Evolutionary conservation across 192 early-diverging fungal species (phyloP).

Genomic region (Podila epicladia): DNA sequence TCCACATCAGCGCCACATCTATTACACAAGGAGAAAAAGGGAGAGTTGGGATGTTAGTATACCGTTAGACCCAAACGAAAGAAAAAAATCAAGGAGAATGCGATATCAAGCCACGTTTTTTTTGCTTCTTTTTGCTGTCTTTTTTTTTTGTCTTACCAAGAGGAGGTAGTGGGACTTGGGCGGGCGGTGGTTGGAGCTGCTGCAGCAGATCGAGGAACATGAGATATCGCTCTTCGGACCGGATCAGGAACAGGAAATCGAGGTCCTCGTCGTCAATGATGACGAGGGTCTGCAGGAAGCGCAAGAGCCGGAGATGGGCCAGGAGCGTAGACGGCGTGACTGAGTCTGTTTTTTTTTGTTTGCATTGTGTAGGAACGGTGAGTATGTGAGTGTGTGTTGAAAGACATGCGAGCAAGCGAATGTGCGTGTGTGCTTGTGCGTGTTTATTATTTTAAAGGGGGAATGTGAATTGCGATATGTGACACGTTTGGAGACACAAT

Average conservation of each 20-base stretch:
- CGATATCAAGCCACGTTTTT: conserved; percentile 4
- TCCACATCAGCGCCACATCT: conserved; percentile 75
- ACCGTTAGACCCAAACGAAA: background rate
- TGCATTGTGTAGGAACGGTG: background rate
- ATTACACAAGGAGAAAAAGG: background rate
- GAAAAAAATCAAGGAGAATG: background rate
- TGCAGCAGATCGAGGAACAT: conserved; percentile 59
- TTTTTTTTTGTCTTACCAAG: conserved; percentile 46
- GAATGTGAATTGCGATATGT: too few relatives aligned
- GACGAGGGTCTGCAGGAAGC: conserved; percentile 42
- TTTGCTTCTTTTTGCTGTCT: background rate
- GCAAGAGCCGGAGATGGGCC: conserved; percentile 36
- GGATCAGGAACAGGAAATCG: conserved; percentile 60
- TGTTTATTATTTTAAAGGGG: too few relatives aligned
- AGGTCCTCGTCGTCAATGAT: conserved; percentile 42
- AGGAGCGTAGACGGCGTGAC: conserved; percentile 44
- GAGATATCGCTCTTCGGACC: conserved; percentile 64
- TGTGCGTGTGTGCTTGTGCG: too few relatives aligned
- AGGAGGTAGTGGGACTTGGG: conserved; percentile 56
- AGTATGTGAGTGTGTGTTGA: too few relatives aligned
- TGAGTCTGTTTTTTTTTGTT: conserved; percentile 20
- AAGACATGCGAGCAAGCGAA: too few relatives aligned
- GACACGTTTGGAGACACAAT: too few relatives aligned
- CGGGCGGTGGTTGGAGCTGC: conserved; percentile 31
- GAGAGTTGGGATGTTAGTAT: background rate